A percentile compares a stretch with the other conserved stretches of the same genome.
These are phyloP conservation scores for Penicillium argentinense DNA, from an alignment of 495 filamentous ascomycete genomes.

Conservation along the genomic window DNA sequence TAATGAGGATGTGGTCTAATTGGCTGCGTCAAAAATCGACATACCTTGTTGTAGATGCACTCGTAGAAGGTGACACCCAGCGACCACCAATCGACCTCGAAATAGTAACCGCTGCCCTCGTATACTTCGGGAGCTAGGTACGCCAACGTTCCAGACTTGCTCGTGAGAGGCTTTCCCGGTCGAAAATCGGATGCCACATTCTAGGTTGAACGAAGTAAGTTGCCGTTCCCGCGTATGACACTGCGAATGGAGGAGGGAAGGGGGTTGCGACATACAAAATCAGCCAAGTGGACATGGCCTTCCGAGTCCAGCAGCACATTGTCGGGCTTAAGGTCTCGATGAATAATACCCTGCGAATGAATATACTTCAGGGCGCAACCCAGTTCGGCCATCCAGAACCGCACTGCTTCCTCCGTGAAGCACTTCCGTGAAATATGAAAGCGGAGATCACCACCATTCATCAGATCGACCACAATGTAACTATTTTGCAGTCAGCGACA, in stretches of 20 bases:
- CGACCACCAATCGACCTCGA: slow-evolving; percentile 97
- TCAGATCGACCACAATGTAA: slow-evolving; percentile 96
- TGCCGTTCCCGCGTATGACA: neutral
- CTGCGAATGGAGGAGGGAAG: neutral
- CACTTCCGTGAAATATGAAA: slow-evolving; percentile 98
- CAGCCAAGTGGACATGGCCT: slow-evolving; percentile 95
- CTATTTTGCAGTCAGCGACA: slow-evolving; percentile 47
- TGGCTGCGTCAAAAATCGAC: slow-evolving; percentile 13
- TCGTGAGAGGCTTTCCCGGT: slow-evolving; percentile 79
- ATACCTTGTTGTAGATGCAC: slow-evolving; percentile 97
- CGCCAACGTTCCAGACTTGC: slow-evolving; percentile 94
- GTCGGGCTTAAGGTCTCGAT: slow-evolving; percentile 95
- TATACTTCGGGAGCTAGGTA: slow-evolving; percentile 98
- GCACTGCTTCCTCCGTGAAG: slow-evolving; percentile 94
- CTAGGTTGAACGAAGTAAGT: slow-evolving; percentile 46
- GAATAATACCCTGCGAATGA: slow-evolving; percentile 89
- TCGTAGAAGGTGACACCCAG: slow-evolving; percentile 96
- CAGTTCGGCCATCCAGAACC: slow-evolving; percentile 94
- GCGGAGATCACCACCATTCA: slow-evolving; percentile 95
- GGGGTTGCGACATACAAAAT: slow-evolving; percentile 70
- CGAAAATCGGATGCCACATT: slow-evolving; percentile 95
- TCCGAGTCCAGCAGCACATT: slow-evolving; percentile 93
- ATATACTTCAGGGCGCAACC: slow-evolving; percentile 92
- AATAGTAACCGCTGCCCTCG: slow-evolving; percentile 77
- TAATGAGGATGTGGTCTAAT: slow-evolving; percentile 25